Evolutionary conservation across 345 rosid species (phyloP).

Genomic region (Kandelia obovata): DNA sequence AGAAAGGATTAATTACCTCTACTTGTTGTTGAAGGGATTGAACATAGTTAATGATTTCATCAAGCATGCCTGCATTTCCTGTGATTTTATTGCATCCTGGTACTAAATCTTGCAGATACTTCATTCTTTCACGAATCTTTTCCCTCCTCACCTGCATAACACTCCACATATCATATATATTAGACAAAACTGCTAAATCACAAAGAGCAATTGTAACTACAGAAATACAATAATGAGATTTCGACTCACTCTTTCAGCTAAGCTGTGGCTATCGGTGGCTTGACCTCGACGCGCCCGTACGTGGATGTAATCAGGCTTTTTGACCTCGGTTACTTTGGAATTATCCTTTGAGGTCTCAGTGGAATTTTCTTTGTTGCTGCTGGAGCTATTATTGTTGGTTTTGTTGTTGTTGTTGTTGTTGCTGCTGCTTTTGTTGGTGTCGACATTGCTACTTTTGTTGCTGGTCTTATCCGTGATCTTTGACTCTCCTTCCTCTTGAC

Average conservation of each 20-base stretch:
- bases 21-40: constrained; percentile 78
- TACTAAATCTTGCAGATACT: constrained; percentile 73
- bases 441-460: constrained; percentile 28
- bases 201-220: too few species aligned
- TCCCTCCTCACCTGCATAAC: constrained; percentile 78
- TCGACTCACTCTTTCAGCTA: constrained; percentile 90
- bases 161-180: neutral
- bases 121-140: constrained; percentile 84
- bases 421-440: constrained; percentile 29
- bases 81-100: constrained; percentile 73
- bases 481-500: constrained; percentile 55
- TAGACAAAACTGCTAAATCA: neutral
- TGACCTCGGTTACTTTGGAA: constrained; percentile 57
- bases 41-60: constrained; percentile 86
- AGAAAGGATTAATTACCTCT: constrained; percentile 38
- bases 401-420: constrained; percentile 7
- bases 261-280: constrained; percentile 97
- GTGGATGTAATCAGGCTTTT: constrained; percentile 83
- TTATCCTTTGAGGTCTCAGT: constrained; percentile 55
- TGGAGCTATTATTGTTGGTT: constrained; percentile 22
- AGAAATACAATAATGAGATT: neutral
- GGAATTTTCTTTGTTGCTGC: constrained; percentile 42
- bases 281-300: constrained; percentile 97
- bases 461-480: constrained; percentile 49
- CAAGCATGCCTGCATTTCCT: constrained; percentile 84